Percentiles rank a stretch among this genome's conserved stretches.
These are phyloP conservation scores for Marchantia polymorpha DNA, from an alignment of 225 moss, liverwort and hornwort genomes.

Conservation along the genomic window DNA sequence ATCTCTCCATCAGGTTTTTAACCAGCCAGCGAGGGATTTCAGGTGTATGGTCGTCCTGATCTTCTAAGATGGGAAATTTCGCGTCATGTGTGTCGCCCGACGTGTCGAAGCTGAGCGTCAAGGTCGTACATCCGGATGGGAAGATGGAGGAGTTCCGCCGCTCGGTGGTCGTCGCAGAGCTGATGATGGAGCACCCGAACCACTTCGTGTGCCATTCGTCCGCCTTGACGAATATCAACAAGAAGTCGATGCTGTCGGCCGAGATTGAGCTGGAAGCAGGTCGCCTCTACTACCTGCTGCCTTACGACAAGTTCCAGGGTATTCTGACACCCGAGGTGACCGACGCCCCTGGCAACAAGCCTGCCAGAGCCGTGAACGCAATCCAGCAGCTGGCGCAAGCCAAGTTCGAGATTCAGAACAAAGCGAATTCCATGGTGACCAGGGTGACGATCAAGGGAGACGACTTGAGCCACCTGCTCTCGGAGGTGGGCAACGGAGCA, in stretches of 20 bases:
- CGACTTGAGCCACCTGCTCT: conserved; percentile 21
- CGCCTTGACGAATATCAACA: conserved; percentile 20
- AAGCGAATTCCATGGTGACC: conserved; percentile 18
- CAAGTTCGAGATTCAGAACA: conserved; percentile 27
- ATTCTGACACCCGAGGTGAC: conserved; percentile 22
- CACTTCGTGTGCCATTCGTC: conserved; percentile 41
- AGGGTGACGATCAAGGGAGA: conserved; percentile 24
- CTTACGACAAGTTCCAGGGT: conserved; percentile 33
- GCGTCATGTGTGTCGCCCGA: conserved; percentile 28
- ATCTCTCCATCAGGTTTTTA: neutral
- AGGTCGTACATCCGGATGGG: conserved; percentile 33
- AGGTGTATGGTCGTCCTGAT: neutral
- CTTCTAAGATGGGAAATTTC: conserved; percentile 24
- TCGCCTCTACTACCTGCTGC: conserved; percentile 33
- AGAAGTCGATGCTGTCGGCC: conserved; percentile 34
- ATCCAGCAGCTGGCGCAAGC: conserved; percentile 20
- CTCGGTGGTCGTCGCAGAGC: conserved; percentile 35
- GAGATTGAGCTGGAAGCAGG: conserved; percentile 35
- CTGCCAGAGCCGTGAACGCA: conserved; percentile 14
- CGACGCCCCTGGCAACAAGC: conserved; percentile 11
- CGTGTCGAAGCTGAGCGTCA: conserved; percentile 19
- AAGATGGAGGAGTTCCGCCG: conserved; percentile 28
- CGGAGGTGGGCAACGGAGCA: neutral
- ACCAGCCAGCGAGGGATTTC: neutral
- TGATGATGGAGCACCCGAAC: conserved; percentile 42